Evolutionary conservation across 306 rosid species (phyloP), one percentile per base, ranked within the genome.

Genomic region (Rubus idaeus): DNA sequence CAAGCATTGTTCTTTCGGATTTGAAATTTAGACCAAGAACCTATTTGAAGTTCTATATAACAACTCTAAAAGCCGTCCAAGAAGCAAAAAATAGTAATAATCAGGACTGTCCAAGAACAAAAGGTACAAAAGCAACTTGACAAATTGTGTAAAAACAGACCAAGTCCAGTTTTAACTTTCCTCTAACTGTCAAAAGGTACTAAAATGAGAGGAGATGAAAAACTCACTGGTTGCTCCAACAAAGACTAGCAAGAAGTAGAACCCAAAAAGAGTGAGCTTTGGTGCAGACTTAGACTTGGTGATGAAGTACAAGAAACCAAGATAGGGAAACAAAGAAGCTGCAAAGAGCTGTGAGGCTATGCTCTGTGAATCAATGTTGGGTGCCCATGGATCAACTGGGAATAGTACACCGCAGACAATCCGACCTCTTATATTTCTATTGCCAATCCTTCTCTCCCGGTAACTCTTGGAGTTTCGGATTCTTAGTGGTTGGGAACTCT

Each of bases 331-430:
- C 79, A 95, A 66, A 10, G 98, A 95, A 68, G 87, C 70, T 0
- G 98, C 98, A 58, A 95, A 95, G 37, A 95, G 82, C 85, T 90
- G 97, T 5, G 98, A 78, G 77, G 98, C 97, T 70, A 95, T 84
- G 83, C 97, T 90, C 84, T 92, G 85, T 39, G 97, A 92, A 74
- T 92, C 92, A 67, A 92, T 75, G 80, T 75, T 76, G 70, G 99
- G 97, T 16, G 97, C 91, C 98, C 99, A 94, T 70, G 98, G 95
- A 82, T 94, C 97, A 74, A 94, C 89, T 2, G 90, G 91, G 7
- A 90, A 69, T 11, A 91, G 77, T 21, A 87, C 84, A 52, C 78
- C 87, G 23, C 85, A 90, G 6, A 82, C 87, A 71, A 74, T 75
- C 67, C 81, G 83, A 65, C 76, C 56, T 79, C 86, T 61, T 6